These are phyloP conservation scores for Lonicera japonica DNA, from an alignment of 129 eudicot species.

Conservation along the genomic window DNA sequence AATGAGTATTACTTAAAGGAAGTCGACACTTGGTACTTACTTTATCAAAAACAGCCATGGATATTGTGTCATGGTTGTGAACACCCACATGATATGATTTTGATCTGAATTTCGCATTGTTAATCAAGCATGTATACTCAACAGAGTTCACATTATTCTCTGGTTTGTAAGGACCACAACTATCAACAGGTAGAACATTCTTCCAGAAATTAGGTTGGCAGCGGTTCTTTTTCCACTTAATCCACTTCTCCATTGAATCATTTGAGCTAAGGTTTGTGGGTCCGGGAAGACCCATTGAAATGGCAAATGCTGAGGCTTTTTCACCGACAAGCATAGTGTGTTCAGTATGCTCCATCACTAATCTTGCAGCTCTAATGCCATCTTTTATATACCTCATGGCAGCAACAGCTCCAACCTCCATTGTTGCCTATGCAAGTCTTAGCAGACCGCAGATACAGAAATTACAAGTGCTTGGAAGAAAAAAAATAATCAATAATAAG, in stretches of 20 bases:
- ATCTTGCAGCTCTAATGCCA: conserved; percentile 81
- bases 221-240: conserved; percentile 57
- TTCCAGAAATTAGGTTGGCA: conserved; percentile 95
- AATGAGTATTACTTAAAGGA: background rate
- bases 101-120: conserved; percentile 4
- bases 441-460: conserved; percentile 27
- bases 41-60: conserved; percentile 88
- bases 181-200: conserved; percentile 45
- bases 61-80: conserved; percentile 84
- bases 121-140: conserved; percentile 27
- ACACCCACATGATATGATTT: conserved; percentile 28
- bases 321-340: conserved; percentile 97
- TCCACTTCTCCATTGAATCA: conserved; percentile 81
- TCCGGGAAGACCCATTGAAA: conserved; percentile 94
- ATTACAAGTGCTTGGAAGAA: background rate
- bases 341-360: conserved; percentile 81
- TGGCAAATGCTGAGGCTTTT: conserved; percentile 80
- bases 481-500: background rate
- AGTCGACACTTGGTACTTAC: conserved; percentile 26
- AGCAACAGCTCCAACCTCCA: conserved; percentile 99
- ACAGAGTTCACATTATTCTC: conserved; percentile 10
- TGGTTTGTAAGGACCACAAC: conserved; percentile 79
- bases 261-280: conserved; percentile 86
- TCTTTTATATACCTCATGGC: conserved; percentile 85
- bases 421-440: conserved; percentile 80